Conservation (phyloP, 1,139 yeast genomes). For the Protomyces inouyei region DNA sequence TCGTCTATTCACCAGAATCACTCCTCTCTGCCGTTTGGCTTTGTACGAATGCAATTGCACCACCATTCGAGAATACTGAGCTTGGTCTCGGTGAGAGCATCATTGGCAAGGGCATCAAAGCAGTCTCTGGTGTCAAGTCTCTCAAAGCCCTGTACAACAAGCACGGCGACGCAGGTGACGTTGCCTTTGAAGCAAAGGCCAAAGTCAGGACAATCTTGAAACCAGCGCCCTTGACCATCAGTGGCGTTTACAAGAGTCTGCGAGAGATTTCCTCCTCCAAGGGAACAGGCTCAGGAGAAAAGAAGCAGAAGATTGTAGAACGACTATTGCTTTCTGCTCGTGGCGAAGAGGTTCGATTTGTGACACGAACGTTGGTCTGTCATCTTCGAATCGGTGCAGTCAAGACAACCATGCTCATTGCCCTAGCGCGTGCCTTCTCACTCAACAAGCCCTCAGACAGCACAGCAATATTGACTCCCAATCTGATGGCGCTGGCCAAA, state of each 20-base stretch:
- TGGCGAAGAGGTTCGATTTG: slow-evolving; percentile 82
- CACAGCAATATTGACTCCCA: slow-evolving; percentile 24
- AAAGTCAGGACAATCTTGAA: slow-evolving; percentile 32
- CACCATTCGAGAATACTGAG: slow-evolving; percentile 32
- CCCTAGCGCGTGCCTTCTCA: slow-evolving; percentile 77
- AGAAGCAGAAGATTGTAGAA: slow-evolving; percentile 68
- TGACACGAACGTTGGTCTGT: slow-evolving; percentile 86
- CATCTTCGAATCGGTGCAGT: slow-evolving; percentile 90
- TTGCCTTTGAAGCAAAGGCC: slow-evolving; percentile 34
- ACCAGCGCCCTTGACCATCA: slow-evolving; percentile 32
- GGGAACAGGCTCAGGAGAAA: slow-evolving; percentile 30
- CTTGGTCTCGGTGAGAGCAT: slow-evolving; percentile 34
- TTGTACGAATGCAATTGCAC: slow-evolving; percentile 33
- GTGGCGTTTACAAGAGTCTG: slow-evolving; percentile 32
- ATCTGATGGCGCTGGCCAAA: slow-evolving; percentile 33
- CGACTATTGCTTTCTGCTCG: slow-evolving; percentile 80
- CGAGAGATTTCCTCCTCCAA: slow-evolving; percentile 32
- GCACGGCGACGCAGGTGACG: slow-evolving; percentile 35
- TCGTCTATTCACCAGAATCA: slow-evolving; percentile 29
- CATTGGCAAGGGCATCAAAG: slow-evolving; percentile 31
- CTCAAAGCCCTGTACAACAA: slow-evolving; percentile 30
- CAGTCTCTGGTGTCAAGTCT: slow-evolving; percentile 31
- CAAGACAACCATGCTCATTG: slow-evolving; percentile 79
- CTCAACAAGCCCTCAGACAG: slow-evolving; percentile 48
- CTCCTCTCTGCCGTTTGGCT: slow-evolving; percentile 34